Conservation (phyloP, 257 asterid species). For the Linderniella brevidens region DNA sequence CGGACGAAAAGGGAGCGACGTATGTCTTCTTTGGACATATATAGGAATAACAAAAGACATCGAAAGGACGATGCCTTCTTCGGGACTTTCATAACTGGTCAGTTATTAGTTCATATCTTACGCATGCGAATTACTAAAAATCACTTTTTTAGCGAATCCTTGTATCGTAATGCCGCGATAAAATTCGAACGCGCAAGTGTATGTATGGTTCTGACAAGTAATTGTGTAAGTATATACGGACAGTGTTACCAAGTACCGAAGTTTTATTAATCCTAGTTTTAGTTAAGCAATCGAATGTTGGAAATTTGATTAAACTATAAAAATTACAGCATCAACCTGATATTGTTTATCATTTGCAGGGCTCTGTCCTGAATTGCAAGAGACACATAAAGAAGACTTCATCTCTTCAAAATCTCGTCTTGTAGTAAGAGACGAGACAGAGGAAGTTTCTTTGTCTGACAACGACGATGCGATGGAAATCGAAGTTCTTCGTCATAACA, state of each 20-base stretch:
- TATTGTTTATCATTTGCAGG: conserved; percentile 54
- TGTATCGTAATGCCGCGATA: too few relatives aligned
- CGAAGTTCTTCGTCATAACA: conserved; percentile 31
- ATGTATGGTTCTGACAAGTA: too few relatives aligned
- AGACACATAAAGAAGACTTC: conserved; percentile 20
- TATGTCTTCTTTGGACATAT: conserved; percentile 30
- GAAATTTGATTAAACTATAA: too few relatives aligned
- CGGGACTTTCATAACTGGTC: conserved; percentile 51
- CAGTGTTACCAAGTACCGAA: too few relatives aligned
- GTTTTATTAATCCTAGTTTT: too few relatives aligned
- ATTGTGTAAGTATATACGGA: too few relatives aligned
- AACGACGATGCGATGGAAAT: conserved; percentile 17
- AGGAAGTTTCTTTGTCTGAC: conserved; percentile 10
- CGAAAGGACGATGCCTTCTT: conserved; percentile 26
- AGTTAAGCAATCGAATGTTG: too few relatives aligned
- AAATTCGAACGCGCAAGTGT: too few relatives aligned
- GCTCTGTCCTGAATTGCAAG: conserved; percentile 30
- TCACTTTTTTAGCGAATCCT: neutral
- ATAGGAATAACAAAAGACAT: conserved; percentile 24
- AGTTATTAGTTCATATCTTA: conserved; percentile 7
- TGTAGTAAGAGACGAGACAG: conserved; percentile 15
- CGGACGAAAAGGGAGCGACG: conserved; percentile 29
- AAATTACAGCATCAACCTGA: too few relatives aligned
- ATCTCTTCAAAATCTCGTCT: conserved; percentile 24
- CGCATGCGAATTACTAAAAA: conserved; percentile 5